These are phyloP conservation scores for Penstemon eatonii DNA, from an alignment of 257 asterid species.

Conservation along the genomic window DNA sequence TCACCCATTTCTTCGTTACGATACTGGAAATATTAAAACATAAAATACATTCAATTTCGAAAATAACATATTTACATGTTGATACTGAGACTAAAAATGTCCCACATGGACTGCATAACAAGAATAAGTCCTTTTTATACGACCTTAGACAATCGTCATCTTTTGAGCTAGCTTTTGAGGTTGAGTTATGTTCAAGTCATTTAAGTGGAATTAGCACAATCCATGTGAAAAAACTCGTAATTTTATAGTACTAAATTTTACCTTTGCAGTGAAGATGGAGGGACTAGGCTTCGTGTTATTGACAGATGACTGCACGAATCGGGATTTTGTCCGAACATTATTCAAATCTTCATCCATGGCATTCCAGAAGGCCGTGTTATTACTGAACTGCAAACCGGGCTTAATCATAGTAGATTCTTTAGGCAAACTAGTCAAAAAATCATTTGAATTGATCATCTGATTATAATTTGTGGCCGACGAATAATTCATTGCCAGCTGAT, in stretches of 20 bases:
- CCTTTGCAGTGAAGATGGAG: constrained; percentile 31
- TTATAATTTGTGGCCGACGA: constrained; percentile 18
- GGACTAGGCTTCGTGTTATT: constrained; percentile 14
- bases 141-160: too few relatives aligned
- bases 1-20: constrained; percentile 26
- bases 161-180: too few relatives aligned
- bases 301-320: constrained; percentile 24
- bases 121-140: too few relatives aligned
- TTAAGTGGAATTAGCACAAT: too few relatives aligned
- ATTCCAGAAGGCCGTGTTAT: constrained; percentile 33
- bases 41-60: not conserved
- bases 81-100: not conserved
- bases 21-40: constrained; percentile 16
- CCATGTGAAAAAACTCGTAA: not conserved
- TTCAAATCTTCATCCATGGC: constrained; percentile 25
- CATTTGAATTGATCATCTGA: constrained; percentile 28
- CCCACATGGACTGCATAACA: too few relatives aligned
- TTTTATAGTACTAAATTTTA: not conserved
- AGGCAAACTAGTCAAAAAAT: constrained; percentile 29
- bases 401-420: constrained; percentile 26
- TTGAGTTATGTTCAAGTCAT: too few relatives aligned
- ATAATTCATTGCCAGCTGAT: constrained; percentile 27
- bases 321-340: constrained; percentile 22
- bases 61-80: not conserved
- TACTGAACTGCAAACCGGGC: constrained; percentile 23